Conservation (phyloP, 108 stramenopile species). For the Epipyxis sp. region DNA sequence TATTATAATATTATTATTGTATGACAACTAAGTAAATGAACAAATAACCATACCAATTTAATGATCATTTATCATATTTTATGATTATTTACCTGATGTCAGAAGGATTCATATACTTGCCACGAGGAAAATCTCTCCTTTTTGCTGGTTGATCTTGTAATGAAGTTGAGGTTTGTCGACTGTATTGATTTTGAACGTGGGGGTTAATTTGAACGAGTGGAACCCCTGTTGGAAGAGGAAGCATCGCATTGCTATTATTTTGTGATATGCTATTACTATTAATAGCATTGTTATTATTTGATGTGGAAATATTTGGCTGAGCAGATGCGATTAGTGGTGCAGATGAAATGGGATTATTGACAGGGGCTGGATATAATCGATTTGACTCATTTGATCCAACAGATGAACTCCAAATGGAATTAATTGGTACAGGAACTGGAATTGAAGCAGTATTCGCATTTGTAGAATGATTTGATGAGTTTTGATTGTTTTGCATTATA, state of each 20-base stretch:
- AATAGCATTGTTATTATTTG: not conserved
- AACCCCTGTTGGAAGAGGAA: not conserved
- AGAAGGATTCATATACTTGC: constrained; percentile 3
- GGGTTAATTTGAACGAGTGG: not conserved
- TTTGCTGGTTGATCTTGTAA: not conserved
- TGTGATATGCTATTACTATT: not conserved
- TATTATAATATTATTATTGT: too few species aligned
- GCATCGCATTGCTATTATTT: not conserved
- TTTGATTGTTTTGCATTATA: too few species aligned
- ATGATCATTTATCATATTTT: not conserved
- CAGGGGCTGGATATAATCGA: too few species aligned
- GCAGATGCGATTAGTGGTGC: too few species aligned
- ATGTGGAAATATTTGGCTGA: not conserved
- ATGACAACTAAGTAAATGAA: not conserved
- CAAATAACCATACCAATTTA: not conserved
- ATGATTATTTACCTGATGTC: constrained; percentile 3
- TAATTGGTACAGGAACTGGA: too few species aligned
- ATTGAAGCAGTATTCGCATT: too few species aligned
- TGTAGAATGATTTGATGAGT: too few species aligned
- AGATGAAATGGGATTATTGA: too few species aligned
- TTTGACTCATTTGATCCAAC: too few species aligned
- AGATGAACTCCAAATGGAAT: too few species aligned
- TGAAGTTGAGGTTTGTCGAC: not conserved
- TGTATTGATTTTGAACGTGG: not conserved
- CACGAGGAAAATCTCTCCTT: not conserved